A percentile compares a stretch with the other conserved stretches of the same genome.
phyloP scores from a whole-genome alignment of 2,329 filamentous ascomycete genomes.

The Colletotrichum higginsianum region DNA sequence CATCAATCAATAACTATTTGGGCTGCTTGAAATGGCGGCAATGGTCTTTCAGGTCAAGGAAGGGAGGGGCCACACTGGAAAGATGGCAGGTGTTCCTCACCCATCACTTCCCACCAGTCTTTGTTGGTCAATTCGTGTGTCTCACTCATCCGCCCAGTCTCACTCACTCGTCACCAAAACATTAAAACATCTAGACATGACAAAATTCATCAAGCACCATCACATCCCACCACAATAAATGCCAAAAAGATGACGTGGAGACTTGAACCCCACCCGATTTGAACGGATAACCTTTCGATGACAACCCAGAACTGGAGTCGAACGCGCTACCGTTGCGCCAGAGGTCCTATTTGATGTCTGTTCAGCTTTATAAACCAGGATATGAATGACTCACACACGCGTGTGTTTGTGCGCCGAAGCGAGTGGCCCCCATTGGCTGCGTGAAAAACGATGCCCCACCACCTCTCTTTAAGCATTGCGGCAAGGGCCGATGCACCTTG shows the following conservation, averaged over 20 bases:
- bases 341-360: constrained; percentile 5
- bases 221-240: background rate
- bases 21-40: background rate
- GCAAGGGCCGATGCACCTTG: constrained; percentile 12
- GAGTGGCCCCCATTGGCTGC: constrained; percentile 1
- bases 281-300: constrained; percentile 42
- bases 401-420: background rate
- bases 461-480: constrained; percentile 17
- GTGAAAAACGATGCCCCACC: accelerated
- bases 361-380: accelerated
- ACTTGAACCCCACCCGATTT: constrained; percentile 38
- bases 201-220: background rate
- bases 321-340: constrained; percentile 43
- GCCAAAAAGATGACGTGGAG: background rate
- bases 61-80: background rate
- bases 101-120: background rate
- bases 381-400: background rate
- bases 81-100: background rate
- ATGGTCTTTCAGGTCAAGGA: background rate
- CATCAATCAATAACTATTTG: background rate
- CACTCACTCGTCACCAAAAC: background rate
- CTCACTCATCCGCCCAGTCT: background rate
- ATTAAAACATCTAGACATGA: background rate
- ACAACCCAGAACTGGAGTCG: constrained; percentile 30
- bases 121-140: background rate